Base-by-base conservation (phyloP, 1,284 basidiomycete species). In the Sanguinoderma infundibulare region DNA sequence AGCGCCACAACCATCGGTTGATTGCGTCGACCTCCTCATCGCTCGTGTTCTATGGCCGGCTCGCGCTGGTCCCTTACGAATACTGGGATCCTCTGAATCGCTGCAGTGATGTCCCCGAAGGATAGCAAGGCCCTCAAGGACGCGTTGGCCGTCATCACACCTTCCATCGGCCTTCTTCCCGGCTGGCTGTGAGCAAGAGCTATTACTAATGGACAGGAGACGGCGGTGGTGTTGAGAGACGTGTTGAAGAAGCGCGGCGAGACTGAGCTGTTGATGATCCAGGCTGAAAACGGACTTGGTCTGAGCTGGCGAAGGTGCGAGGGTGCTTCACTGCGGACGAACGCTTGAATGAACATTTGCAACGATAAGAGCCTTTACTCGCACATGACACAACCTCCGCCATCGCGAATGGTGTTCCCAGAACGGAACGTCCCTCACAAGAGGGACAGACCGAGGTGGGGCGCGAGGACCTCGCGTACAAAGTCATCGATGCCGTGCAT, bases 401-500 rank as follows among this genome's bases (percentile, higher is more conserved):
- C n/a, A n/a, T n/a, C n/a, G n/a, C n/a, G n/a, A n/a, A n/a, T n/a
- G n/a, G n/a, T n/a, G n/a, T n/a, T n/a, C n/a, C n/a, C n/a, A n/a
- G n/a, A n/a, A n/a, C n/a, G n/a, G n/a, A n/a, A n/a, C n/a, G n/a
- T n/a, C n/a, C 5, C 17, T 30, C 35, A 60, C 49, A 66, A 1
- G 8, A 69, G 57, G 1, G 66, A 55, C 2, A 70, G 53, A 1
- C 67, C 63, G 5, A 70, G 63, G 42, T 70, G 69, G 22, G 69
- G 67, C 10, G 67, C 67, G 12, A 69, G 60, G 42, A 55, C 52
- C 24, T 58, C 57, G 14, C 65, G 59, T 30, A 69, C 65, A 28
- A 69, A 69, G 49, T 70, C 69, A 36, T 70, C 69, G 40, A 68
- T 55, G 2, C 36, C 59, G 46, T 70, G 69, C 55, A 68, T 57